Evolutionary conservation across 495 filamentous ascomycete genomes (phyloP).

Genomic region (Saxophila tyrrhenica): DNA sequence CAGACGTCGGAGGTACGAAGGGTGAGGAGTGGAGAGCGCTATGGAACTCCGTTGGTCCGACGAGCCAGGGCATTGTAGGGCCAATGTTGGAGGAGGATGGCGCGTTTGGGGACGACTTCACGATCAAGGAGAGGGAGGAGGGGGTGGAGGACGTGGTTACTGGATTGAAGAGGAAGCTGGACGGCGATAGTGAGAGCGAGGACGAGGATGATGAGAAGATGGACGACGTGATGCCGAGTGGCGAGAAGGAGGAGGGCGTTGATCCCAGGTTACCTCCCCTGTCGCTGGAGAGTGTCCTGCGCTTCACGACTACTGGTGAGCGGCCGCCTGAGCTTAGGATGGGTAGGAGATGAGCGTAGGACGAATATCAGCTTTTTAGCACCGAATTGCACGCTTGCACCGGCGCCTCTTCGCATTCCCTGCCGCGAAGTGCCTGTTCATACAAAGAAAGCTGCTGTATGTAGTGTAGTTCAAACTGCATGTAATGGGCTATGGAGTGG

Average conservation of each 20-base stretch:
- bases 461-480: no score
- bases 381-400: no score
- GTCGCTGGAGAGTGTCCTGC: conserved; percentile 8
- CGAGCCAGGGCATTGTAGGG: conserved; percentile 32
- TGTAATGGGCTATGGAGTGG: no score
- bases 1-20: no score
- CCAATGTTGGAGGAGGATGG: conserved; percentile 24
- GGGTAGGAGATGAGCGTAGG: background rate
- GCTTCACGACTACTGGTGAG: conserved; percentile 11
- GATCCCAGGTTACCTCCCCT: conserved; percentile 6
- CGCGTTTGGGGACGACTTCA: conserved; percentile 45
- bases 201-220: conserved; percentile 16
- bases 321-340: background rate
- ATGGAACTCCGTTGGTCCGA: conserved; percentile 28
- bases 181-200: conserved; percentile 6
- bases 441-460: no score
- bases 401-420: no score
- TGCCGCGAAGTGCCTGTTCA: no score
- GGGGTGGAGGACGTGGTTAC: conserved; percentile 63
- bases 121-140: conserved; percentile 52
- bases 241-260: background rate
- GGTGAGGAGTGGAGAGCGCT: conserved; percentile 14
- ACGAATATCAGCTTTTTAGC: no score
- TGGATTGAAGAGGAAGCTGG: conserved; percentile 40
- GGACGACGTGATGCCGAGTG: conserved; percentile 12